Evolutionary conservation across 352 stramenopile genomes (phyloP).

Genomic region (Pythium guiyangense): DNA sequence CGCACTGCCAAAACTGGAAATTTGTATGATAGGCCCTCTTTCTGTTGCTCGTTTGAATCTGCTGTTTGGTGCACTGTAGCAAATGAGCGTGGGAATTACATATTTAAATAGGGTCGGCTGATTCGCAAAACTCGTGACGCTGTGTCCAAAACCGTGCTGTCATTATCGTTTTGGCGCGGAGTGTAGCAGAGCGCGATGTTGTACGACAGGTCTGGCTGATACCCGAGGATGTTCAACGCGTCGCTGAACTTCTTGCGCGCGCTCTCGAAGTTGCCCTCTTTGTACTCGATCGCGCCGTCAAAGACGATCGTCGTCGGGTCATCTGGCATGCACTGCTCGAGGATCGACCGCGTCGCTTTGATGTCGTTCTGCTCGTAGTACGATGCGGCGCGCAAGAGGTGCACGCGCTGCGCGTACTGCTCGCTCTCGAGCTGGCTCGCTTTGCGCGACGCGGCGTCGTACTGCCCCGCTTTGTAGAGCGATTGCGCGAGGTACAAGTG

Average conservation of each 20-base stretch:
- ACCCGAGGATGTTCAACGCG: slow-evolving; percentile 91
- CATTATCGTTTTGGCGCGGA: too few species aligned
- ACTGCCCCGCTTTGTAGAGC: slow-evolving; percentile 90
- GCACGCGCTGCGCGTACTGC: slow-evolving; percentile 83
- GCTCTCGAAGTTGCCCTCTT: slow-evolving; percentile 85
- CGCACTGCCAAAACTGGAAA: too few species aligned
- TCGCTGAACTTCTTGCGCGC: slow-evolving; percentile 91
- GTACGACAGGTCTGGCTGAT: slow-evolving; percentile 92
- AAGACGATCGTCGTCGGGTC: slow-evolving; percentile 91
- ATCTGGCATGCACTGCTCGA: slow-evolving; percentile 91
- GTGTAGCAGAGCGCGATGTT: slow-evolving; percentile 95
- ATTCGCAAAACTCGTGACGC: too few species aligned
- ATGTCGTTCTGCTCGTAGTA: slow-evolving; percentile 97
- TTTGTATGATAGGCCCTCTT: too few species aligned
- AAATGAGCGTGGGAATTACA: too few species aligned
- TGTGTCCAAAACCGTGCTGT: too few species aligned
- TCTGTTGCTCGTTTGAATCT: too few species aligned
- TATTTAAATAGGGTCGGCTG: too few species aligned
- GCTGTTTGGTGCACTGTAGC: too few species aligned
- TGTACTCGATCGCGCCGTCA: slow-evolving; percentile 80
- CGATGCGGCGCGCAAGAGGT: slow-evolving; percentile 85
- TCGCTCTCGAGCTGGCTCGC: slow-evolving; percentile 81
- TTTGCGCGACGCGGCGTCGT: slow-evolving; percentile 73
- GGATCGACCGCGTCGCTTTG: slow-evolving; percentile 82
- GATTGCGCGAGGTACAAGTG: slow-evolving; percentile 94